Base-by-base conservation (phyloP, 495 filamentous ascomycete genomes). In the Xylaria venustula region DNA sequence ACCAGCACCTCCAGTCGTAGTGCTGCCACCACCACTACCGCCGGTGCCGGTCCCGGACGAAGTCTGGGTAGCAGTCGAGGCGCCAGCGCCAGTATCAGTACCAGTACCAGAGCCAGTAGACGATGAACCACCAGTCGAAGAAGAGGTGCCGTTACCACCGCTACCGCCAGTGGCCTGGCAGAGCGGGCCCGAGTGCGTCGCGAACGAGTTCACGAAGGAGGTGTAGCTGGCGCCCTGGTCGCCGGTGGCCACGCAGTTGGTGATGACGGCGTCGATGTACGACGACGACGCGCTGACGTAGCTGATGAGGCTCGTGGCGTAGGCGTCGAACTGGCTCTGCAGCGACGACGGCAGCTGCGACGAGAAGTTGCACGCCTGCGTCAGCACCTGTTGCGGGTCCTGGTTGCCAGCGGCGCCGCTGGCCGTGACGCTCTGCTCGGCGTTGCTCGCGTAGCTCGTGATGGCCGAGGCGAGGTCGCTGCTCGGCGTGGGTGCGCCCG, bases 221-320 rank as follows among this genome's bases (percentile, higher is more conserved):
- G 52, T 61, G 55, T 50, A 55, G 23, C 12, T 9, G 6, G 20
- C 44, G 52, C 28, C 53, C 34, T 57, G 42, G 44, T 14, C 6
- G 51, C 53, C 53, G 14, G 60, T 57, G 15, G 53, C 51, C 17
- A 55, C 25, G 52, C 60, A 62, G 34, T 49, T 50, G 0, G 60
- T 62, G 60, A 62, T 49, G 60, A 62, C 42, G 19, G 51, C 60
- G 44, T 62, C 52, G 48, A 62, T 50, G 20, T 22, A 51, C 9
- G 60, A 57, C 32, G 19, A 48, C 44, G 34, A 40, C 15, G 46
- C 63, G 60, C 49, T 44, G 17, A 60, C 53, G 55, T 41, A 67
- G 59, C 62, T 63, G 20, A 54, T 46, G 1, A 65, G 25, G 17
- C 44, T 49, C 36, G 65, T 48, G 17, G 41, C 50, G 65, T 64